A percentile compares a stretch with the other conserved stretches of the same genome.
Conservation (phyloP, 2,329 filamentous ascomycete genomes). For the Zopfia rhizophila region DNA sequence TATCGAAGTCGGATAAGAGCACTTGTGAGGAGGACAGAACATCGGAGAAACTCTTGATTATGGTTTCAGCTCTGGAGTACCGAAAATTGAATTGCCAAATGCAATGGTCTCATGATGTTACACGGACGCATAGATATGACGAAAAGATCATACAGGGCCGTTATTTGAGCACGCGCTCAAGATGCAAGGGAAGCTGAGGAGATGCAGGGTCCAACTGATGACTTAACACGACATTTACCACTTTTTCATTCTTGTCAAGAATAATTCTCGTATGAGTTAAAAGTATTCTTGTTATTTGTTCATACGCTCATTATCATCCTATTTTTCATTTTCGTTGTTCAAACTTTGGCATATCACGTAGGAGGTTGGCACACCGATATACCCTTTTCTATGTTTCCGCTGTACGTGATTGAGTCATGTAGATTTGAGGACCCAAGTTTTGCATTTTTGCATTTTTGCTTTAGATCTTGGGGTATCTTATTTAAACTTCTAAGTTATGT, state of each 20-base stretch:
- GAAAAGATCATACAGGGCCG: slow-evolving; percentile 12
- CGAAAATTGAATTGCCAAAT: slow-evolving; percentile 12
- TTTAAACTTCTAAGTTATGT: no score
- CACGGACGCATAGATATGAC: slow-evolving; percentile 13
- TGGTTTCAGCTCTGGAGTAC: background rate
- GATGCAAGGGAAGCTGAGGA: slow-evolving; percentile 8
- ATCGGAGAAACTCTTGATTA: background rate
- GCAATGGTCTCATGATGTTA: slow-evolving; percentile 7
- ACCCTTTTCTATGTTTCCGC: slow-evolving; percentile 20
- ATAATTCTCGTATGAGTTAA: slow-evolving; percentile 1
- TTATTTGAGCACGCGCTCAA: no score
- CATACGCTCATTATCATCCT: slow-evolving; percentile 8
- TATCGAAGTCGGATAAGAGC: slow-evolving; percentile 3
- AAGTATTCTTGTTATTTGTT: slow-evolving; percentile 2
- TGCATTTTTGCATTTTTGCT: background rate
- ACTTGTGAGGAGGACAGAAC: slow-evolving; percentile 8
- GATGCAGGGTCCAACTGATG: slow-evolving; percentile 17
- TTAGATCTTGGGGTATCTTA: slow-evolving; percentile 2
- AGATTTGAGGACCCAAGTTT: background rate
- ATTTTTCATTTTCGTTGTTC: background rate
- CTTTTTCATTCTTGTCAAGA: background rate
- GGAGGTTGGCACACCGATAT: slow-evolving; percentile 13
- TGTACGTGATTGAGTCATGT: slow-evolving; percentile 3
- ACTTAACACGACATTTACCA: slow-evolving; percentile 20
- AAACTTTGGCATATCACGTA: no score